Conservation (phyloP, 257 asterid genomes). For the Voacanga thouarsii region DNA sequence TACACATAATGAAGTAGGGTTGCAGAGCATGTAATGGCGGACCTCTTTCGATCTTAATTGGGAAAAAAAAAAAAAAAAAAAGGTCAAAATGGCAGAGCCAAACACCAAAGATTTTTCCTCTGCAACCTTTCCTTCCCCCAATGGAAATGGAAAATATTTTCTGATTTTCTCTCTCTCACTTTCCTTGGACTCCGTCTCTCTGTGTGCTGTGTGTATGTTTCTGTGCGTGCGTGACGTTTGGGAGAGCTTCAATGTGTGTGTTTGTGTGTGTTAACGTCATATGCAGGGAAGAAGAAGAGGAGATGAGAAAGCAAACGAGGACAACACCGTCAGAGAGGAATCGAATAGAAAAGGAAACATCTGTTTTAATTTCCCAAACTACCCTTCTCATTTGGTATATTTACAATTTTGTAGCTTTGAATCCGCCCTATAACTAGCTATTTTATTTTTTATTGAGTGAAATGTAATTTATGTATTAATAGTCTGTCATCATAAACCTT, state of each 20-base stretch:
- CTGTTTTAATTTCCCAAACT: neutral
- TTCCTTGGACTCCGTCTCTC: neutral
- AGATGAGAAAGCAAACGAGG: neutral
- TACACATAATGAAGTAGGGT: neutral
- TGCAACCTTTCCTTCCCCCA: constrained; percentile 12
- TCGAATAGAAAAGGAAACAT: neutral
- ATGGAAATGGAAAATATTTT: constrained; percentile 4
- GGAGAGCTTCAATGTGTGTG: neutral
- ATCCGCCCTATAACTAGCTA: too few species aligned
- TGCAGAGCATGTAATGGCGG: constrained; percentile 6
- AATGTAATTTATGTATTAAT: too few species aligned
- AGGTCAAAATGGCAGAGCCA: constrained; percentile 2
- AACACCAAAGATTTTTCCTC: constrained; percentile 5
- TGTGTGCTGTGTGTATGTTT: neutral
- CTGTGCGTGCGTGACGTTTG: neutral
- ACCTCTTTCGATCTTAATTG: neutral
- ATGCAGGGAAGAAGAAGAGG: neutral
- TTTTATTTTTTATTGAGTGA: too few species aligned
- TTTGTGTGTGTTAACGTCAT: constrained; percentile 6
- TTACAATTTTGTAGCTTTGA: too few species aligned
- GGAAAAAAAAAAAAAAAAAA: neutral
- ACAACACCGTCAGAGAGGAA: too few species aligned
- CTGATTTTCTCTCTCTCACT: neutral
- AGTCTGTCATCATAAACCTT: too few species aligned
- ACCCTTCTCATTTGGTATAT: neutral